phyloP scores from a whole-genome alignment of 2,329 filamentous ascomycete species.

The Aureobasidium sp. region DNA sequence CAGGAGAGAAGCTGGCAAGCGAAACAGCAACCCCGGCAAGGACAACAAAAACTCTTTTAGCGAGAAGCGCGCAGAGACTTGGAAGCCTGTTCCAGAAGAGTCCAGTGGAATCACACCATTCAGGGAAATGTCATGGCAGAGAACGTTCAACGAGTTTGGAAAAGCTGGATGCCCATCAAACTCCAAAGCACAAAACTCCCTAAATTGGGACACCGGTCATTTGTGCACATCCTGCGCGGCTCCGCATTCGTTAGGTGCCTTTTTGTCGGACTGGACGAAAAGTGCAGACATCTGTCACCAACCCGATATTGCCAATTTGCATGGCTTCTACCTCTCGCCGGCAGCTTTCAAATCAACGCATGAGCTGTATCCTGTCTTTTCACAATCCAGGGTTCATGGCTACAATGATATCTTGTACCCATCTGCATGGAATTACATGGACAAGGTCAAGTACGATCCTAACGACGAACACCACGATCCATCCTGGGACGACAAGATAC shows the following conservation, averaged over 20 bases:
- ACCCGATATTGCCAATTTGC: slow-evolving; percentile 65
- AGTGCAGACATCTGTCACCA: slow-evolving; percentile 67
- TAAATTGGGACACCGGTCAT: slow-evolving; percentile 56
- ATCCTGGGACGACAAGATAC: slow-evolving; percentile 55
- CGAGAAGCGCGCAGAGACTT: slow-evolving; percentile 32
- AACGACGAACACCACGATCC: slow-evolving; percentile 46
- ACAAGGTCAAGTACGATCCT: slow-evolving; percentile 48
- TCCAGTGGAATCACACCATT: slow-evolving; percentile 20
- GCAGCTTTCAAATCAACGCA: slow-evolving; percentile 56
- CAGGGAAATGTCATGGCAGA: slow-evolving; percentile 31
- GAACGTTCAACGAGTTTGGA: slow-evolving; percentile 37
- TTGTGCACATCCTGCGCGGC: slow-evolving; percentile 58
- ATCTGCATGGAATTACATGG: slow-evolving; percentile 54
- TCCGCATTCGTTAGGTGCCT: slow-evolving; percentile 60
- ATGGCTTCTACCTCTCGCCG: slow-evolving; percentile 64
- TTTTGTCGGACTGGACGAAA: slow-evolving; percentile 58
- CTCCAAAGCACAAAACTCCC: slow-evolving; percentile 52
- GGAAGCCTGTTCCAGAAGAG: slow-evolving; percentile 31
- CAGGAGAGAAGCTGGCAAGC: slow-evolving; percentile 30
- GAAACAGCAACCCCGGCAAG: slow-evolving; percentile 20
- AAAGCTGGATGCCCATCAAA: slow-evolving; percentile 53
- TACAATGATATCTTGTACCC: slow-evolving; percentile 76
- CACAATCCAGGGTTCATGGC: slow-evolving; percentile 62
- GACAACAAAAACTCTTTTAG: slow-evolving; percentile 28
- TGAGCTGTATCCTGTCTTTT: slow-evolving; percentile 67